A percentile compares a stretch with the other conserved stretches of the same genome.
These are phyloP conservation scores for Phytophthora fragariaefolia DNA, from an alignment of 352 stramenopile genomes.

Conservation along the genomic window DNA sequence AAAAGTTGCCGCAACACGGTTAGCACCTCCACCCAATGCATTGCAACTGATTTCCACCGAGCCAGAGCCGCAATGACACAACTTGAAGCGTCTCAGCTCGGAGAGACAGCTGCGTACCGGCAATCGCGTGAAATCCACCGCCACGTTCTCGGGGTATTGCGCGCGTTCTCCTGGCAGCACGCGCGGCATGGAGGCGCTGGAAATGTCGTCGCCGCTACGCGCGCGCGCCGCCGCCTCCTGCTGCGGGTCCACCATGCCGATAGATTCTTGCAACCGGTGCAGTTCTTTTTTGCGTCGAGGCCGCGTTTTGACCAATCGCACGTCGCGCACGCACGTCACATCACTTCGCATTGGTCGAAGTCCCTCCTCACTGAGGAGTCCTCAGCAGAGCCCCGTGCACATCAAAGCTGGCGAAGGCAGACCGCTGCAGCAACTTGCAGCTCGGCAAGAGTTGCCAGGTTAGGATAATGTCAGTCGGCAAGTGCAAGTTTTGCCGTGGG, in stretches of 20 bases:
- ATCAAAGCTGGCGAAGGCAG: not conserved
- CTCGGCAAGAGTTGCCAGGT: not conserved
- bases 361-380: conserved; percentile 6
- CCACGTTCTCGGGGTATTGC: conserved; percentile 67
- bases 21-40: not conserved
- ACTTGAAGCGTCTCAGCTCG: conserved; percentile 3
- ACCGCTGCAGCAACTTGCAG: not conserved
- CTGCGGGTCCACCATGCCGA: conserved; percentile 39
- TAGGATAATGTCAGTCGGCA: not conserved
- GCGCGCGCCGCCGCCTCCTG: not conserved
- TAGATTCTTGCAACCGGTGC: conserved; percentile 1
- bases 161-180: conserved; percentile 39
- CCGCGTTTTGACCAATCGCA: conserved; percentile 28
- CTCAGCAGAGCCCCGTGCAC: conserved; percentile 1
- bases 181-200: conserved; percentile 7
- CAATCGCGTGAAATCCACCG: conserved; percentile 77
- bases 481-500: not conserved
- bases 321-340: not conserved
- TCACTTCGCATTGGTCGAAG: not conserved
- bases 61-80: not conserved
- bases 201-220: conserved; percentile 5
- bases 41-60: conserved; percentile 10
- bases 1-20: conserved; percentile 18
- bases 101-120: conserved; percentile 40
- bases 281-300: conserved; percentile 33